Evolutionary conservation across 2,329 filamentous ascomycete genomes (phyloP).

Genomic region (Exophiala spinifera): DNA sequence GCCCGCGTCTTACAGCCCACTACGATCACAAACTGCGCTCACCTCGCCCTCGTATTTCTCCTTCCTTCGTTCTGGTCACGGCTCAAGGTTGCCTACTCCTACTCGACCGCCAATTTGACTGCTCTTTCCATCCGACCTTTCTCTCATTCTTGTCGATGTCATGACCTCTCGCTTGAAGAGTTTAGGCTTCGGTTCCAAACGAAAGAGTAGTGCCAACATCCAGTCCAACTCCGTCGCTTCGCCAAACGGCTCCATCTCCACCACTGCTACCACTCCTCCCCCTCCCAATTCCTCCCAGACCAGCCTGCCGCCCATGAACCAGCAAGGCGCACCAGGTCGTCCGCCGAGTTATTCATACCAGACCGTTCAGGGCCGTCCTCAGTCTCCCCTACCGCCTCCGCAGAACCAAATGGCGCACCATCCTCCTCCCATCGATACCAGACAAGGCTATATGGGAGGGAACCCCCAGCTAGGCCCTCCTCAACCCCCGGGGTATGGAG

Average conservation of each 20-base stretch:
- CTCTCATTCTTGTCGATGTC: slow-evolving; percentile 41
- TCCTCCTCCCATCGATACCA: slow-evolving; percentile 55
- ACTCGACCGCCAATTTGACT: not conserved
- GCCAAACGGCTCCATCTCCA: slow-evolving; percentile 32
- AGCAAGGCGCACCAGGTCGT: slow-evolving; percentile 53
- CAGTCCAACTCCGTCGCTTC: slow-evolving; percentile 31
- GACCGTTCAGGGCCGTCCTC: slow-evolving; percentile 50
- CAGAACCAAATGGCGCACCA: slow-evolving; percentile 43
- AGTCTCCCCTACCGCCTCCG: slow-evolving; percentile 50
- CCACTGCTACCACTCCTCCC: slow-evolving; percentile 34
- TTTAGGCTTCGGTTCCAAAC: slow-evolving; percentile 48
- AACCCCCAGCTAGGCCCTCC: slow-evolving; percentile 38
- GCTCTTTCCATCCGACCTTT: slow-evolving; percentile 18
- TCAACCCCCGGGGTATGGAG: slow-evolving; percentile 45
- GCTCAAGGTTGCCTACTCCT: not conserved
- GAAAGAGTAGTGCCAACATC: slow-evolving; percentile 49
- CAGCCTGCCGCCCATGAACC: slow-evolving; percentile 55
- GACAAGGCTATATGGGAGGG: slow-evolving; percentile 49
- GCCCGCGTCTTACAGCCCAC: not conserved
- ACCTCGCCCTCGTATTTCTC: not conserved
- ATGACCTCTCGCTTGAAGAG: slow-evolving; percentile 53
- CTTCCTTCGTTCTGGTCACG: not conserved
- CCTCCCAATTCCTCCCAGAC: slow-evolving; percentile 47
- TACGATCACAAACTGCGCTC: not conserved
- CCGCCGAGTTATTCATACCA: slow-evolving; percentile 63